These are phyloP conservation scores for Aspergillus bertholletiae DNA, from an alignment of 495 filamentous ascomycete species.

Conservation along the genomic window DNA sequence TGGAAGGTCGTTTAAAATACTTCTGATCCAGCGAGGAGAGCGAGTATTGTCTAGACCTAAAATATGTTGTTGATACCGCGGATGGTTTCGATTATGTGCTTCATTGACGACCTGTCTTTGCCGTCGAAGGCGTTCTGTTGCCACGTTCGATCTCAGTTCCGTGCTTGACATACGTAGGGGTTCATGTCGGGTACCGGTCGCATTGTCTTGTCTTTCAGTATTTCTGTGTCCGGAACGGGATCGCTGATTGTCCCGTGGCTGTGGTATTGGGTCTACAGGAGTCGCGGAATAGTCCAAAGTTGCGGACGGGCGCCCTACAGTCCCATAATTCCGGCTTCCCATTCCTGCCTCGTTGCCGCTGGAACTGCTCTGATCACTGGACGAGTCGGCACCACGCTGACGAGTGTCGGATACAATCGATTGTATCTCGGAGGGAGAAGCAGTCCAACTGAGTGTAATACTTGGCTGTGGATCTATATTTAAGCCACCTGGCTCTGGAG, in stretches of 20 bases:
- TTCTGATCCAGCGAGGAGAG: slow-evolving; percentile 41
- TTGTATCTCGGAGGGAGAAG: slow-evolving; percentile 34
- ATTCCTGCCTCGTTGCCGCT: slow-evolving; percentile 15
- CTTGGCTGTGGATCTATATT: slow-evolving; percentile 34
- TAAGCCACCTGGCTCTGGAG: slow-evolving; percentile 17
- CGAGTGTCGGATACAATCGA: slow-evolving; percentile 19
- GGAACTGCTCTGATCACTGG: slow-evolving; percentile 15
- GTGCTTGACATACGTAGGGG: slow-evolving; percentile 25
- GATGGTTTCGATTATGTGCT: slow-evolving; percentile 29
- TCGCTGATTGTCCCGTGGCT: slow-evolving; percentile 27
- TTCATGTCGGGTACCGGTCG: slow-evolving; percentile 28
- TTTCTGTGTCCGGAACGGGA: slow-evolving; percentile 33
- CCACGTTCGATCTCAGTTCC: slow-evolving; percentile 38
- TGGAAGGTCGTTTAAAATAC: slow-evolving; percentile 39
- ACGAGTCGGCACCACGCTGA: slow-evolving; percentile 15
- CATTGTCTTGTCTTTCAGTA: slow-evolving; percentile 23
- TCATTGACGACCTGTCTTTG: slow-evolving; percentile 40
- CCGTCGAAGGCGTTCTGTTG: slow-evolving; percentile 40
- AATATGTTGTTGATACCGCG: slow-evolving; percentile 32
- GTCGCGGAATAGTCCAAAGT: slow-evolving; percentile 20
- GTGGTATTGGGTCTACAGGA: slow-evolving; percentile 15
- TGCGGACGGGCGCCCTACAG: slow-evolving; percentile 17
- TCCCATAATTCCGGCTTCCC: slow-evolving; percentile 11
- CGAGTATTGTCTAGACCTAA: slow-evolving; percentile 34
- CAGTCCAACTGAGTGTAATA: slow-evolving; percentile 34